Base-by-base conservation (phyloP, 352 stramenopile genomes). In the Phytophthora meadii region DNA sequence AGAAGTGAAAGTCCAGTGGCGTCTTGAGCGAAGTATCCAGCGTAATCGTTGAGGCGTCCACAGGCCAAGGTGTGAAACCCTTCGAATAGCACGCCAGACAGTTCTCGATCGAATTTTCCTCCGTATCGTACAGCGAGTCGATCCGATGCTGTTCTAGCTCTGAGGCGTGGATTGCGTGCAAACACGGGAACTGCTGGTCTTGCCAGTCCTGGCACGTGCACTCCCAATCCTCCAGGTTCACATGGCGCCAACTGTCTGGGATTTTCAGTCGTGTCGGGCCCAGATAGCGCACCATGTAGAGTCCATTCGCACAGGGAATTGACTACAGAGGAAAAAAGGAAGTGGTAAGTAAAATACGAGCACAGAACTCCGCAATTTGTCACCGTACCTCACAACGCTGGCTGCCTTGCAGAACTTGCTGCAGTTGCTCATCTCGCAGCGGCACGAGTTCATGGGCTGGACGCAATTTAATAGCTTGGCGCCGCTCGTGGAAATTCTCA, bases 201-300 rank as follows among this genome's bases (percentile, higher is more conserved):
- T 93, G 85, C 85, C 85, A 93, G 49, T 89, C 82, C n/a, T 88
- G 76, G 49, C 85, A 93, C 25, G 82, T 90, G 65, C 85, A 93
- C 51, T 93, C 81, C 79, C 81, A 90, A 45, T 89, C 77, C 1
- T 82, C 54, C 11, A 93, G 69, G 59, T 91, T 90, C 25, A 93
- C 85, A 37, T 93, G 82, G 24, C 82, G 82, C 85, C 85, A 93
- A 44, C 74, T 83, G 52, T 91, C 82, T n/a, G 87, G 80, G 32
- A 72, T 80, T 48, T 87, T 72, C 10, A 84, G 55, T 2, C 71
- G 72, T 24, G 82, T 77, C 32, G 87, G 75, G 7, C 78, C 82
- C 10, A 92, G 58, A 42, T 86, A 91, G 25, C 82, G 84, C 52
- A 91, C 84, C 84, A 93, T 93, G 60, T 82, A 93, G 22, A 88